A percentile compares a stretch with the other conserved stretches of the same genome.
Conservation (phyloP, 768 basidiomycete genomes). For the Trametes punicea region DNA sequence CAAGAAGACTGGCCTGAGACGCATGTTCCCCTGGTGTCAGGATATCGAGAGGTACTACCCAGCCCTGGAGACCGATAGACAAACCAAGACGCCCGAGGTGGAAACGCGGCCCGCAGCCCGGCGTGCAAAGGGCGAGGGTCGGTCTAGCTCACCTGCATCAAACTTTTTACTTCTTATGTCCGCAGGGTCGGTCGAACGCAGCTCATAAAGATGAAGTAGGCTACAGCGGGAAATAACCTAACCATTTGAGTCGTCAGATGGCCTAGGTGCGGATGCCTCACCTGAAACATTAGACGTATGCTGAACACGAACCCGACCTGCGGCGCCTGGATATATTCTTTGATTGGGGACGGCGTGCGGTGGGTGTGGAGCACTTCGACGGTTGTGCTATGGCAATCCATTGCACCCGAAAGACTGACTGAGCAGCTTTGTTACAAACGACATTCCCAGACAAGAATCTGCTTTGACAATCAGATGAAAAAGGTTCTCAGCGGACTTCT, state of each 20-base stretch:
- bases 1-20: not conserved
- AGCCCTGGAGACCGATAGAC: not conserved
- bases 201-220: not conserved
- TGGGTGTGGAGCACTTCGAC: not conserved
- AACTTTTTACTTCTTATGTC: not conserved
- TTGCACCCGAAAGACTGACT: not conserved
- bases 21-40: not conserved
- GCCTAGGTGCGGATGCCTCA: not conserved
- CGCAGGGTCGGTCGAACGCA: not conserved
- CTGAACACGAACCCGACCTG: not conserved
- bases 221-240: not conserved
- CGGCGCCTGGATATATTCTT: not conserved
- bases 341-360: not conserved
- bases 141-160: not conserved
- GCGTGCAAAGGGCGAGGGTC: not conserved
- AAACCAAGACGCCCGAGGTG: not conserved
- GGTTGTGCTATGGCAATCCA: not conserved
- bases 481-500: slow-evolving; percentile 4
- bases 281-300: not conserved
- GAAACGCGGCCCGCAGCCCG: not conserved
- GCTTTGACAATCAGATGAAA: slow-evolving; percentile 4
- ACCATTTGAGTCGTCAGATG: not conserved
- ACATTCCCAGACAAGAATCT: not conserved
- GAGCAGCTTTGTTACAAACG: not conserved
- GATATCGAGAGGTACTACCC: not conserved